Evolutionary conservation across 2,329 filamentous ascomycete genomes (phyloP).

Genomic region (Scleromitrula shiraiana): DNA sequence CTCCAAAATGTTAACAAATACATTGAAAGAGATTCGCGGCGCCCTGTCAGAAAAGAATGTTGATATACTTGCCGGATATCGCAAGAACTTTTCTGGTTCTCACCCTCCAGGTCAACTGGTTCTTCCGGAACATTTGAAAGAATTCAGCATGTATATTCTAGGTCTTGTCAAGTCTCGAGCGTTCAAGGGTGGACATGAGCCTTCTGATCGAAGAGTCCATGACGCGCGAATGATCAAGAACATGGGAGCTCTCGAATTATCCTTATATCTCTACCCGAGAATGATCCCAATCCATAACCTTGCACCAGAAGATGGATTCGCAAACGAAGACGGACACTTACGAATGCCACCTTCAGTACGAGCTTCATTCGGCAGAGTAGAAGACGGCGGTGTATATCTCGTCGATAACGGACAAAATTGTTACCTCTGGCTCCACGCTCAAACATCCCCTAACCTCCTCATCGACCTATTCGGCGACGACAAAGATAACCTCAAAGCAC

Average conservation of each 20-base stretch:
- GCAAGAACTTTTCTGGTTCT: conserved; percentile 79
- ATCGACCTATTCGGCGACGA: conserved; percentile 82
- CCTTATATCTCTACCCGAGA: conserved; percentile 87
- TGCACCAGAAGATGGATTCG: conserved; percentile 78
- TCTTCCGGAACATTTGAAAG: conserved; percentile 90
- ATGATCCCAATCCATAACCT: conserved; percentile 91
- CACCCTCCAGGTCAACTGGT: conserved; percentile 90
- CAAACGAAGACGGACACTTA: conserved; percentile 76
- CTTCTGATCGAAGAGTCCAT: conserved; percentile 81
- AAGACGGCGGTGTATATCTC: conserved; percentile 88
- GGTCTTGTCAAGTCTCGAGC: conserved; percentile 83
- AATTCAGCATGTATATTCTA: conserved; percentile 94
- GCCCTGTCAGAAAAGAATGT: conserved; percentile 85
- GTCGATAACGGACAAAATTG: conserved; percentile 93
- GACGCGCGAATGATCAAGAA: conserved; percentile 85
- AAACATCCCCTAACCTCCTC: conserved; percentile 87
- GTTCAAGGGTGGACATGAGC: conserved; percentile 88
- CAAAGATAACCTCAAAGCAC: conserved; percentile 58
- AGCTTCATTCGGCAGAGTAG: conserved; percentile 77
- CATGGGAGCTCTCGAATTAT: conserved; percentile 79
- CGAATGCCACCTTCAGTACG: conserved; percentile 74
- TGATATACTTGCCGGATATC: conserved; percentile 83
- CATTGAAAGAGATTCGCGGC: conserved; percentile 77
- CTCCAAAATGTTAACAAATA: conserved; percentile 66
- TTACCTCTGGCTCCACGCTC: conserved; percentile 84